These are phyloP conservation scores for Epichloe gansuensis DNA, from an alignment of 2,329 filamentous ascomycete genomes.

Conservation along the genomic window DNA sequence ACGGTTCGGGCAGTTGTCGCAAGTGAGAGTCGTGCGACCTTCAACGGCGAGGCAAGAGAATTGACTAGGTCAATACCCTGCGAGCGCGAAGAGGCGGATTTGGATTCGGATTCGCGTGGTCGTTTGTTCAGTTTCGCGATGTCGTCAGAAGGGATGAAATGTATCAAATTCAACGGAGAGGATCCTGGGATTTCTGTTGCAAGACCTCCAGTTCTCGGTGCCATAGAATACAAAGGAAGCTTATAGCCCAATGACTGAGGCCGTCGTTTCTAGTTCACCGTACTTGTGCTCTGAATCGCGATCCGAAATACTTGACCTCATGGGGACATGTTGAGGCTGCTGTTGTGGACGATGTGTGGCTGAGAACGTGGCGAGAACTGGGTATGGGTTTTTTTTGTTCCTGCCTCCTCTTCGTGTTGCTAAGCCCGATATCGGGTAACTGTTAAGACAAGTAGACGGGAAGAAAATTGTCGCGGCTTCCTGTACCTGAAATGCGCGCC, in stretches of 20 bases:
- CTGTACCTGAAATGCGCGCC: neutral
- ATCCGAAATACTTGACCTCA: slow-evolving; percentile 11
- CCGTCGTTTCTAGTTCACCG: neutral
- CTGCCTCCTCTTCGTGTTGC: slow-evolving; percentile 2
- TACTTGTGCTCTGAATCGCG: slow-evolving; percentile 5
- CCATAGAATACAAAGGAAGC: slow-evolving; percentile 28
- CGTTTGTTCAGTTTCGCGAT: slow-evolving; percentile 31
- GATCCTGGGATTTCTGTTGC: slow-evolving; percentile 38
- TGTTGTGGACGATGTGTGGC: slow-evolving; percentile 25
- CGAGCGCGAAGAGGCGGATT: slow-evolving; percentile 27
- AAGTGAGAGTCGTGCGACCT: slow-evolving; percentile 39
- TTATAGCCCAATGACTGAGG: neutral
- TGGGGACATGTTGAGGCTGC: slow-evolving; percentile 25
- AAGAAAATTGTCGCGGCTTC: neutral
- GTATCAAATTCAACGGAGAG: slow-evolving; percentile 21
- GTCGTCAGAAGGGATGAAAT: slow-evolving; percentile 26
- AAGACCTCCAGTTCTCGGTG: slow-evolving; percentile 40
- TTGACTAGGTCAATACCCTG: slow-evolving; percentile 18
- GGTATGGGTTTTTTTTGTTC: slow-evolving; percentile 14
- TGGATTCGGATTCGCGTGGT: slow-evolving; percentile 34
- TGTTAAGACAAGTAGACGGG: neutral
- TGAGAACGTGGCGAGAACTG: slow-evolving; percentile 34
- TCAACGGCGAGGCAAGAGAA: slow-evolving; percentile 37
- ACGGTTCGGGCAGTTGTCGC: slow-evolving; percentile 31
- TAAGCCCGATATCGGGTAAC: slow-evolving; percentile 3